Conservation (phyloP, 1,139 yeast genomes). For the Yamadazyma sp. region DNA sequence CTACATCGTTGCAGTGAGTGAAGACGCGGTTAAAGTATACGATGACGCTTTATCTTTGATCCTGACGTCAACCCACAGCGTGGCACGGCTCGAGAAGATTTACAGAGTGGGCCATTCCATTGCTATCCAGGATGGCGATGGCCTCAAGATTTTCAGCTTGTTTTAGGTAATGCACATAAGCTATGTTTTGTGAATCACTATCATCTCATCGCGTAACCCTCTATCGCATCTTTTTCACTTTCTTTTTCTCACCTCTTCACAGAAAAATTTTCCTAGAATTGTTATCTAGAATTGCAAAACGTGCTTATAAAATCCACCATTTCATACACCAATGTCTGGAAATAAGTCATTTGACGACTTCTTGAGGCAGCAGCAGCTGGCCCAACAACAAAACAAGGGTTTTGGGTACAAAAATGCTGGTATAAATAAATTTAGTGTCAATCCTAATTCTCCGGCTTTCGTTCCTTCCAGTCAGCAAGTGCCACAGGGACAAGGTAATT, state of each 20-base stretch:
- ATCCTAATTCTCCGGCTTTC: conserved; percentile 17
- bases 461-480: conserved; percentile 12
- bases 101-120: conserved; percentile 11
- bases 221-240: conserved; percentile 1
- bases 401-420: conserved; percentile 25
- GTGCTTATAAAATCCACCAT: background rate
- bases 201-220: conserved; percentile 2
- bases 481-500: conserved; percentile 3
- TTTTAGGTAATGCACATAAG: too few species aligned
- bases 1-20: background rate
- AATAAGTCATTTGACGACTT: conserved; percentile 29
- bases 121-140: conserved; percentile 2
- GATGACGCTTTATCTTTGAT: background rate
- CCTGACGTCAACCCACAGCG: background rate
- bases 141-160: conserved; percentile 1
- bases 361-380: conserved; percentile 25
- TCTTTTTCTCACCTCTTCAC: background rate
- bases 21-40: background rate
- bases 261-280: background rate
- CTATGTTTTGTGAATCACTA: background rate
- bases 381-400: conserved; percentile 23
- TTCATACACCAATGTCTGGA: conserved; percentile 18
- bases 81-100: background rate
- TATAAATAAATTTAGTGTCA: conserved; percentile 9
- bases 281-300: conserved; percentile 1